These are phyloP conservation scores for Phalaenopsis aphrodite DNA, from an alignment of 106 monocot species.

Conservation along the genomic window DNA sequence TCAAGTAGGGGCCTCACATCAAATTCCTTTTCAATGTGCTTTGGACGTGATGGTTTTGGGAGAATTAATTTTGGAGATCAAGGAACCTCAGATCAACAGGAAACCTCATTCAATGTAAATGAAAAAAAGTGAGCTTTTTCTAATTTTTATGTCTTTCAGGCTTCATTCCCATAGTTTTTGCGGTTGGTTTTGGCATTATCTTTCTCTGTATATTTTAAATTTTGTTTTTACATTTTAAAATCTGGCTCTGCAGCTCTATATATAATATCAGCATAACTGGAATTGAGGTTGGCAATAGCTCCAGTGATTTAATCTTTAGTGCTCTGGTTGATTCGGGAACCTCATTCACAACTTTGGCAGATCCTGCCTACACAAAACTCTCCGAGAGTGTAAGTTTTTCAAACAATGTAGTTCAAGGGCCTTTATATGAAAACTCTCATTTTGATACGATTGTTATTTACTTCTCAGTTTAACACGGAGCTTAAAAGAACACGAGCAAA, in stretches of 20 bases:
- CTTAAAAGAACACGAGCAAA: constrained; percentile 26
- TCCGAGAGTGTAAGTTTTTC: constrained; percentile 44
- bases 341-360: constrained; percentile 74
- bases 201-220: neutral
- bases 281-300: constrained; percentile 37
- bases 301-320: constrained; percentile 26
- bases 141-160: neutral
- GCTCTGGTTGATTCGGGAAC: constrained; percentile 88
- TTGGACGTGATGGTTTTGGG: constrained; percentile 59
- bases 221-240: neutral
- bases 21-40: constrained; percentile 97
- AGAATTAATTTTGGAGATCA: constrained; percentile 89
- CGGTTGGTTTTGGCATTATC: neutral
- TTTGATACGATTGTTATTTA: constrained; percentile 9
- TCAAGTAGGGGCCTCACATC: constrained; percentile 58
- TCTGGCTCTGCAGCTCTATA: constrained; percentile 29
- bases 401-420: neutral
- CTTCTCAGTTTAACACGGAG: constrained; percentile 53
- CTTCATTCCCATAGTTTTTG: neutral
- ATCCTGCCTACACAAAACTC: constrained; percentile 65
- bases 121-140: constrained; percentile 34
- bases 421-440: neutral
- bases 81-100: constrained; percentile 81
- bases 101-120: constrained; percentile 61
- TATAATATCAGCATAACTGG: constrained; percentile 72